Evolutionary conservation across 306 rosid genomes (phyloP), one percentile per base, ranked within the genome.

Genomic region (Prosopis cineraria): DNA sequence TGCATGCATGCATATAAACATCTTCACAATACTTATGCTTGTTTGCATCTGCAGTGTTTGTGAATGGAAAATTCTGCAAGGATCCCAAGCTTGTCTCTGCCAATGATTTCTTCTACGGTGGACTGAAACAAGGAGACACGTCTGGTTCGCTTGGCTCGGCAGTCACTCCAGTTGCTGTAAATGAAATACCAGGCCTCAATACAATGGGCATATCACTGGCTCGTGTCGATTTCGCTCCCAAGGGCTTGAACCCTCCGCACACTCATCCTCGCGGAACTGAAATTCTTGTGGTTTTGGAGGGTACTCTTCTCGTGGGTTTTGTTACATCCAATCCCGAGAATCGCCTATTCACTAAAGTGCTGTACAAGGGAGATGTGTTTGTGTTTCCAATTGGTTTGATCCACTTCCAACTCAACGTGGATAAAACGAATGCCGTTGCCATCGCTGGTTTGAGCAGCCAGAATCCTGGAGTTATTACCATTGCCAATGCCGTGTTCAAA

Each of bases 401-500:
- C 45, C 80, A 80, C 33, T 81, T 81, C 50, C 77, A 75, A 22
- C 27, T 69, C 45, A 81, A 81, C 50, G 72, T 65, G 2, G 89
- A 75, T 7, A 3, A 80, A 20, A 45, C 6, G 2, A 77, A 84
- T 60, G 87, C 80, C 0, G 58, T 83, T 41, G 74, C 78, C 0
- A 81, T 81, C 24, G 29, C 77, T 31, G 78, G 55, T 14, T 66
- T 76, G 9, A 76, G 69, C 9, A 76, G 81, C 13, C 81, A 81
- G 3, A 81, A 75, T 6, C 77, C 73, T 2, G 77, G 84, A 9
- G 73, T 75, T 7, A 75, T 45, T 0, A 76, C 73, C 0, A 50
- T 81, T 48, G 84, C 80, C 0, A 74, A 83, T 25, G 59, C 74
- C 9, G 74, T 80, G 0, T 86, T 86, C 5, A 83, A 80, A 1